Conservation (phyloP, 345 rosid genomes). For the thale cress (Arabidopsis thaliana) region TAIR10.1 NC_003071.7:17796001-17796500, state of each 20-base stretch:
- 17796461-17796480: slow-evolving; percentile 54
- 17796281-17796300: not conserved
- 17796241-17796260: slow-evolving; percentile 4
- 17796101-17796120: not conserved
- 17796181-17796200: not conserved
- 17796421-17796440: slow-evolving; percentile 62
- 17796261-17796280: not conserved
- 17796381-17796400: slow-evolving; percentile 57
- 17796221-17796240: slow-evolving; percentile 24
- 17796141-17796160: slow-evolving; percentile 17
- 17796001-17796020: not conserved
- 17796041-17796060: too few species aligned
- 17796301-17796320: slow-evolving; percentile 14
- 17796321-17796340: slow-evolving; percentile 21
- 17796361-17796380: not conserved
- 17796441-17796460: slow-evolving; percentile 48
- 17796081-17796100: not conserved
- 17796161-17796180: slow-evolving; percentile 26
- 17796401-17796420: slow-evolving; percentile 79
- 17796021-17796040: not conserved
- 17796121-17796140: slow-evolving; percentile 16
- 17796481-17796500: slow-evolving; percentile 36
- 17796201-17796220: slow-evolving; percentile 5
- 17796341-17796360: not conserved
- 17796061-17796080: not conserved